Base-by-base conservation (phyloP, 2,329 filamentous ascomycete species). In the Aspergillus sp. region DNA sequence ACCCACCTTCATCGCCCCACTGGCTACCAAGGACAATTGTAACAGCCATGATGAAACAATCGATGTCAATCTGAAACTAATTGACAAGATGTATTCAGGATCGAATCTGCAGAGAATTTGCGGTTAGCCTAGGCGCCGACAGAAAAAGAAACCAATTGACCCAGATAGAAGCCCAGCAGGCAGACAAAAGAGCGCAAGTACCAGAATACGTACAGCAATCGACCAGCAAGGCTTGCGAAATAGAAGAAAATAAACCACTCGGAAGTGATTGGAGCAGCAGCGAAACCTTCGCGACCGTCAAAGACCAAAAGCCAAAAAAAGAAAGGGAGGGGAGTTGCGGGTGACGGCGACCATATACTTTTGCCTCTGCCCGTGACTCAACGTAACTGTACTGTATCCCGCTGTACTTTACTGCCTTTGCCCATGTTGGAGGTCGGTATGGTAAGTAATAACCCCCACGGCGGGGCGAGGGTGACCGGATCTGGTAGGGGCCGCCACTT, bases 1-100 rank as follows among this genome's bases (percentile, higher is more conserved):
- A 53, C 55, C 20, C 39, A 74, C 77, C 77, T 72, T 80, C 77
- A 71, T 80, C 77, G 64, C 77, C 77, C 73, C 76, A 80, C 71
- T 80, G 77, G 62, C 74, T 70, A 58, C 77, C 77, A 50, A 80
- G 66, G 63, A 80, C 75, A 53, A 80, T 73, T 50, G 77, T 76
- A 55, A 78, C 50, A 61, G 58, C 73, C 71, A 73, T 73, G 42
- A 55, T 70, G 43, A 43, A 43, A 26, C 15, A 9, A 17, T 9
- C 13, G 20, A 17, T 17, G 12, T 11, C 13, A 32, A 22, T 47
- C 15, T 30, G 4, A 24, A 22, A 6, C 18, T 32, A 32, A 47
- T 47, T 22, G 24, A 47, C 26, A 30, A n/a, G 17, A 9, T 30
- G 24, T 18, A 4, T 45, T 45, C 43, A 15, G 7, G 2, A 8